Percentiles rank a stretch among this genome's conserved stretches.
Conservation (phyloP, 108 stramenopile species). For the Epithemia pelagica region DNA sequence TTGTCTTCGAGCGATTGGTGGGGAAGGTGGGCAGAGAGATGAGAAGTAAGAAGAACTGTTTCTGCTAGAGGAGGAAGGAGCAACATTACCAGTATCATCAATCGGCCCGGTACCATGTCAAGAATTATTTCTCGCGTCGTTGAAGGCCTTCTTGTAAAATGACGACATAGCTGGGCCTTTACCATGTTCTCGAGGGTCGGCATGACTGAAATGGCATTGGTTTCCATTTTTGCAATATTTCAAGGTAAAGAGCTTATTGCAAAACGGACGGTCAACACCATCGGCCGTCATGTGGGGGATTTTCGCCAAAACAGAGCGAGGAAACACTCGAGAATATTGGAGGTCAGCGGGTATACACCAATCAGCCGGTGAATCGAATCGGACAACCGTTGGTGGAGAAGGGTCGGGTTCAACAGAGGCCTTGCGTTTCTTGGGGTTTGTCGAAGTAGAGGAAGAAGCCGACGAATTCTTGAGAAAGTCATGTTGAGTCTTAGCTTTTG, state of each 20-base stretch:
- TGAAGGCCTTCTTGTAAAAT: neutral
- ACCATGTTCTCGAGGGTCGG: neutral
- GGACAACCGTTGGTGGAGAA: neutral
- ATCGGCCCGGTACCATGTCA: neutral
- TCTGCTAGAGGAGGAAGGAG: too few relatives aligned
- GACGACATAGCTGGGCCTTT: neutral
- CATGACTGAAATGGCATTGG: neutral
- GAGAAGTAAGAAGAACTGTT: too few relatives aligned
- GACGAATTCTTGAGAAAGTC: neutral
- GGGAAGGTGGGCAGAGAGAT: too few relatives aligned
- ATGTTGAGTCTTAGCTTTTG: too few relatives aligned
- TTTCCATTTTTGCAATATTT: neutral
- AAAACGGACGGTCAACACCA: neutral
- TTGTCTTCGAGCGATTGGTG: neutral
- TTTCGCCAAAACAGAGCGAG: neutral
- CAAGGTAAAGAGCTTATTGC: neutral
- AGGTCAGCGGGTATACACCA: neutral
- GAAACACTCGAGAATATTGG: neutral
- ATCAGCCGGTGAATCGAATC: neutral
- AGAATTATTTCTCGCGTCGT: neutral
- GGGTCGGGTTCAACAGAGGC: too few relatives aligned
- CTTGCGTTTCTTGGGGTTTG: neutral
- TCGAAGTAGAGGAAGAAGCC: neutral
- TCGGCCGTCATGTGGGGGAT: neutral
- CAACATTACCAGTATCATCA: too few relatives aligned